Evolutionary conservation across 768 basidiomycete genomes (phyloP).

Genomic region (Russula emetica): DNA sequence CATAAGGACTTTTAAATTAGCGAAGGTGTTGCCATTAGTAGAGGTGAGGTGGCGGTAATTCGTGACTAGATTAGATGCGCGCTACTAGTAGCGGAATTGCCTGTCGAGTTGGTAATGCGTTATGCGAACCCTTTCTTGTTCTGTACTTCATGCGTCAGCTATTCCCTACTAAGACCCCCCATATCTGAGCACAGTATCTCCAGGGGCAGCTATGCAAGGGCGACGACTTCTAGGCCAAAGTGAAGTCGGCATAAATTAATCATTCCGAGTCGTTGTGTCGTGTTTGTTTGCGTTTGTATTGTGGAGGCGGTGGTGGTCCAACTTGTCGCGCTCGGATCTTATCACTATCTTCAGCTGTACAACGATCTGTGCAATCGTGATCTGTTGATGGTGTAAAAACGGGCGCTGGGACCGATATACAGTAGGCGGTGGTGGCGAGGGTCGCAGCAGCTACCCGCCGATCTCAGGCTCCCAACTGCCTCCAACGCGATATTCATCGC

Average conservation of each 20-base stretch:
- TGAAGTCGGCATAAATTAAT: too few species aligned
- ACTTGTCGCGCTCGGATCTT: too few species aligned
- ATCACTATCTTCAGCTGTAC: not conserved
- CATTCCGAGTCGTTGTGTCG: too few species aligned
- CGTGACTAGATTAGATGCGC: not conserved
- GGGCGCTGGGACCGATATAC: too few species aligned
- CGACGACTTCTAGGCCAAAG: too few species aligned
- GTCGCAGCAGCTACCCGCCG: constrained; percentile 53
- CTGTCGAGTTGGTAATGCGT: not conserved
- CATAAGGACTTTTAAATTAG: not conserved
- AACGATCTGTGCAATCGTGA: not conserved
- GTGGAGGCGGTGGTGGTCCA: too few species aligned
- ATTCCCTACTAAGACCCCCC: too few species aligned
- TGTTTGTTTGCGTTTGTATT: too few species aligned
- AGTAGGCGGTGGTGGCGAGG: not conserved
- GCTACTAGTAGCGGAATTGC: not conserved
- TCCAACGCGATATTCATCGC: constrained; percentile 50
- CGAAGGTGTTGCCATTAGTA: not conserved
- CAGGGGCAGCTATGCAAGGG: too few species aligned
- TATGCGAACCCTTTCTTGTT: not conserved
- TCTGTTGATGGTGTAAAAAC: too few species aligned
- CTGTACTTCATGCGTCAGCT: too few species aligned
- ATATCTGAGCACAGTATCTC: not conserved
- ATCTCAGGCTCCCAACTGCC: constrained; percentile 59
- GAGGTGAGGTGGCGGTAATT: not conserved